These are phyloP conservation scores for Neurospora sp. DNA, from an alignment of 495 filamentous ascomycete genomes.

Conservation along the genomic window DNA sequence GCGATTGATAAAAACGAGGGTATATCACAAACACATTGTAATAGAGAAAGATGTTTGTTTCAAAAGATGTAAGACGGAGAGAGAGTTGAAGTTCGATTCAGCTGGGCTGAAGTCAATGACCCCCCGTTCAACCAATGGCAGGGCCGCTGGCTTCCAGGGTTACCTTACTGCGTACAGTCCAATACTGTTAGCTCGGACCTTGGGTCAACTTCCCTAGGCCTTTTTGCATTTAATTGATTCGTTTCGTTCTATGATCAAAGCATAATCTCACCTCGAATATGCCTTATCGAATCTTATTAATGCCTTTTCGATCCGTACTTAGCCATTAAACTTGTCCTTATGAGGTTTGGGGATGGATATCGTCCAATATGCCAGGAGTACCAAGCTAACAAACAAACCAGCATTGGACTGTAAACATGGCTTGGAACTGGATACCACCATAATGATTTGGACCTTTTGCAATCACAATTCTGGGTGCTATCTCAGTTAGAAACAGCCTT, in stretches of 20 bases:
- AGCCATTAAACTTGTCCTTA: too few relatives aligned
- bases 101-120: constrained; percentile 1
- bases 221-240: too few relatives aligned
- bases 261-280: too few relatives aligned
- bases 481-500: neutral
- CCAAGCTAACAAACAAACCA: too few relatives aligned
- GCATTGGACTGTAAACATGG: neutral
- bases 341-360: too few relatives aligned
- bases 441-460: neutral
- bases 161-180: too few relatives aligned
- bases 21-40: neutral
- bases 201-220: too few relatives aligned
- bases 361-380: too few relatives aligned
- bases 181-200: too few relatives aligned
- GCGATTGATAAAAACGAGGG: neutral
- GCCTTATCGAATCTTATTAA: too few relatives aligned
- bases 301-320: too few relatives aligned
- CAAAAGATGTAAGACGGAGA: neutral
- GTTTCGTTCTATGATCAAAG: too few relatives aligned
- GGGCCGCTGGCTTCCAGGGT: neutral
- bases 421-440: neutral
- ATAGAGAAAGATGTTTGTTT: neutral
- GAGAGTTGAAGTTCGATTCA: constrained; percentile 1
- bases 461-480: neutral
- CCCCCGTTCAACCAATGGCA: constrained; percentile 3